Evolutionary conservation across 2,329 filamentous ascomycete species (phyloP).

Genomic region (Aspergillaceae sp.): DNA sequence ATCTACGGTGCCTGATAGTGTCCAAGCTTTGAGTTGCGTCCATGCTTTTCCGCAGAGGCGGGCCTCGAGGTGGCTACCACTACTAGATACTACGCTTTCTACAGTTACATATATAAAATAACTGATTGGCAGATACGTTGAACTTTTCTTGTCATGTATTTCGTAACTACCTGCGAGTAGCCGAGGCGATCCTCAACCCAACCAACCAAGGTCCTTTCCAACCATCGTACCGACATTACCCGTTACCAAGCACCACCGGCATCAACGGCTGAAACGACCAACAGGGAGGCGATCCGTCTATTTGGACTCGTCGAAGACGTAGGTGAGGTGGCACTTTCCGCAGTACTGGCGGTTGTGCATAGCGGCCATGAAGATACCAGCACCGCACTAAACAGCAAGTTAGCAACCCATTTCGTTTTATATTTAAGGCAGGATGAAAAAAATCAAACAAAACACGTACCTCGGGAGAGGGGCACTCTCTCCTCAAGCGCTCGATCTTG

Average conservation of each 20-base stretch:
- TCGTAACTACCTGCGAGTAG: not conserved
- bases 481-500: conserved; percentile 98
- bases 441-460: conserved; percentile 46
- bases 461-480: conserved; percentile 89
- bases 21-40: no score
- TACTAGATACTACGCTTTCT: not conserved
- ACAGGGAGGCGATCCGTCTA: conserved; percentile 27
- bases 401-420: conserved; percentile 21
- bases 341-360: conserved; percentile 99
- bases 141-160: conserved; percentile 6
- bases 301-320: conserved; percentile 60
- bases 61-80: no score
- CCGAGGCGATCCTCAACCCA: not conserved
- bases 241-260: conserved; percentile 8
- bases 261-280: conserved; percentile 6
- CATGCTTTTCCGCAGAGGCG: no score
- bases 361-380: conserved; percentile 99
- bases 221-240: conserved; percentile 5
- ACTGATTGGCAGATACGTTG: conserved; percentile 4
- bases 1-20: no score
- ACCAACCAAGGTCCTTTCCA: not conserved
- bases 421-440: not conserved
- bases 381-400: conserved; percentile 66
- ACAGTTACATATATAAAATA: not conserved
- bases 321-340: conserved; percentile 61